These are phyloP conservation scores for Phyllostachys edulis DNA, from an alignment of 176 grass and related monocot species.

Conservation along the genomic window DNA sequence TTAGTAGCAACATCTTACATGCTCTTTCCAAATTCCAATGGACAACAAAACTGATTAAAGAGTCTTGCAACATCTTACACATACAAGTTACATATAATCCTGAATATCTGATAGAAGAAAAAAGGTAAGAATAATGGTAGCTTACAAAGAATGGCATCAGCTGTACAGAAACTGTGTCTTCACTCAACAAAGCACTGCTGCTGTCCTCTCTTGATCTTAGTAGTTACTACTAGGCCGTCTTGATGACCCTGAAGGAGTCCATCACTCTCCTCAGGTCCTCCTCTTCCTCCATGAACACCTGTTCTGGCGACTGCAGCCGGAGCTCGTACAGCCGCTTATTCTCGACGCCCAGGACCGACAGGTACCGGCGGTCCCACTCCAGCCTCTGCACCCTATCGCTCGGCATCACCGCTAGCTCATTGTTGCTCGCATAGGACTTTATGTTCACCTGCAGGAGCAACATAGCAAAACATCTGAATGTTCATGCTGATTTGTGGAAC, in stretches of 20 bases:
- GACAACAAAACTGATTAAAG: background rate
- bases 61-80: background rate
- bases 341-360: conserved; percentile 85
- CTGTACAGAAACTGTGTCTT: conserved; percentile 15
- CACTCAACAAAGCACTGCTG: conserved; percentile 5
- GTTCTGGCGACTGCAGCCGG: conserved; percentile 74
- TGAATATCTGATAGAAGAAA: background rate
- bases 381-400: conserved; percentile 72
- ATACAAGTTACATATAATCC: background rate
- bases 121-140: background rate
- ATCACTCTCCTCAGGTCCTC: conserved; percentile 72
- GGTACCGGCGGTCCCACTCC: conserved; percentile 87
- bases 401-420: conserved; percentile 94
- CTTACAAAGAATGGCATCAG: background rate
- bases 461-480: background rate
- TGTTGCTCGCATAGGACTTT: conserved; percentile 91
- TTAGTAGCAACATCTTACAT: background rate
- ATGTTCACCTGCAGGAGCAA: conserved; percentile 72
- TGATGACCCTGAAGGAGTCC: conserved; percentile 80
- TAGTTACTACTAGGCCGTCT: conserved; percentile 6
- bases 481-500: background rate
- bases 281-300: conserved; percentile 72
- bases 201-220: background rate
- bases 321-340: conserved; percentile 86
- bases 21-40: background rate